A percentile compares a stretch with the other conserved stretches of the same genome.
These are phyloP conservation scores for Flaveria floridana DNA, from an alignment of 140 eudicot species.

Conservation along the genomic window DNA sequence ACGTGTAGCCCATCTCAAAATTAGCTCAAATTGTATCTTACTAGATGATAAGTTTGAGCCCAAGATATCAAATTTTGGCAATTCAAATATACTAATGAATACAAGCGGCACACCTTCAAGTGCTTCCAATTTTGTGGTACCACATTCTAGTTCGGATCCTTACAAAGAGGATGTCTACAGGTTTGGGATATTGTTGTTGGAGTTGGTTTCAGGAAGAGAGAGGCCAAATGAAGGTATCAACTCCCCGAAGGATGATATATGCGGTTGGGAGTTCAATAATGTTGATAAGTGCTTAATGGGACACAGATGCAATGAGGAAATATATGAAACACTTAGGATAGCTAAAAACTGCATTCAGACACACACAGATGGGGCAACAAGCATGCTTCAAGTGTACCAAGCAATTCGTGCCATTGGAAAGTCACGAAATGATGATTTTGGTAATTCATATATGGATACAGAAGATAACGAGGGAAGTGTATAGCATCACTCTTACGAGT, in stretches of 20 bases:
- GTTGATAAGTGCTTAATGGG: constrained; percentile 26
- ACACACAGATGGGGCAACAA: background rate
- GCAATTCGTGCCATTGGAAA: constrained; percentile 24
- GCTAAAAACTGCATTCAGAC: constrained; percentile 28
- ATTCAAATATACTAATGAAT: constrained; percentile 49
- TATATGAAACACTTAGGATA: constrained; percentile 20
- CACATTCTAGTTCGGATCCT: constrained; percentile 33
- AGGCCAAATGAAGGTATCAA: background rate
- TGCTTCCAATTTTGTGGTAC: constrained; percentile 45
- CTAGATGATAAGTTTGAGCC: constrained; percentile 55
- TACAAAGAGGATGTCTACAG: constrained; percentile 55
- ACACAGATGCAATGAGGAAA: constrained; percentile 28
- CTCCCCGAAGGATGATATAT: background rate
- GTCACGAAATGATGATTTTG: constrained; percentile 14
- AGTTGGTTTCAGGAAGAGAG: constrained; percentile 40
- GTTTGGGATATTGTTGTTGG: constrained; percentile 54
- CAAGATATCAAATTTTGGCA: constrained; percentile 54
- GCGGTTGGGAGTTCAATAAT: background rate
- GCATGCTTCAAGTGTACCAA: constrained; percentile 38
- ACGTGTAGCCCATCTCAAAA: constrained; percentile 47
- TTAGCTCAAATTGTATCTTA: constrained; percentile 55
- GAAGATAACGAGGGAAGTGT: background rate
- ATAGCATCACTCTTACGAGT: background rate
- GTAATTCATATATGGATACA: background rate
- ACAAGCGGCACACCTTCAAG: constrained; percentile 48